A percentile compares a stretch with the other conserved stretches of the same genome.
phyloP scores from a whole-genome alignment of 140 eudicot species.

The Ambrosia hybrid region DNA sequence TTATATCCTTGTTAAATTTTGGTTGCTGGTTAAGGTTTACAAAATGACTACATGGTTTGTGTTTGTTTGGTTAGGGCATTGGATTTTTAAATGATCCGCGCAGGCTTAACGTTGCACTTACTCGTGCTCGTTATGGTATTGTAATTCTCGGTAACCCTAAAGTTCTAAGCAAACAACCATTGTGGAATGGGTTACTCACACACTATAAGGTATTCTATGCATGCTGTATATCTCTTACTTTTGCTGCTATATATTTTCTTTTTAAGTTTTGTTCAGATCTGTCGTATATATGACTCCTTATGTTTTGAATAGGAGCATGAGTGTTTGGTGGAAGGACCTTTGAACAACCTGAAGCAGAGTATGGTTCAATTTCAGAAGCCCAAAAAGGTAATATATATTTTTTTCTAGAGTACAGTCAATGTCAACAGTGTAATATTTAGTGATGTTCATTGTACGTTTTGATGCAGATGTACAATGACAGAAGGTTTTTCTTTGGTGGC shows the following conservation, averaged over 20 bases:
- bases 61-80: constrained; percentile 61
- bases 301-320: constrained; percentile 69
- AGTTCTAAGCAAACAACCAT: constrained; percentile 89
- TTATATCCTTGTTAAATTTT: background rate
- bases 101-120: constrained; percentile 92
- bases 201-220: constrained; percentile 76
- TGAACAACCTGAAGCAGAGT: constrained; percentile 93
- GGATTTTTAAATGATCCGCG: constrained; percentile 97
- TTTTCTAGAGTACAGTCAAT: background rate
- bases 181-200: constrained; percentile 90
- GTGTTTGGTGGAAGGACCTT: constrained; percentile 98
- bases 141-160: constrained; percentile 96
- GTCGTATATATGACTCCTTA: background rate
- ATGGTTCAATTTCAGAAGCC: constrained; percentile 99
- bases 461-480: constrained; percentile 79
- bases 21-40: background rate
- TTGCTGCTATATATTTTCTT: background rate
- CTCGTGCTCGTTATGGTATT: constrained; percentile 95
- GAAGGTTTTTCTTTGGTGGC: constrained; percentile 89
- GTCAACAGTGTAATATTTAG: background rate
- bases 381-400: constrained; percentile 54
- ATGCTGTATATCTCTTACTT: constrained; percentile 6
- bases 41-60: background rate
- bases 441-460: constrained; percentile 21
- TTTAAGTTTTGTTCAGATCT: background rate